phyloP scores from a whole-genome alignment of 352 stramenopile species.

The Phytophthora fragariaefolia region DNA sequence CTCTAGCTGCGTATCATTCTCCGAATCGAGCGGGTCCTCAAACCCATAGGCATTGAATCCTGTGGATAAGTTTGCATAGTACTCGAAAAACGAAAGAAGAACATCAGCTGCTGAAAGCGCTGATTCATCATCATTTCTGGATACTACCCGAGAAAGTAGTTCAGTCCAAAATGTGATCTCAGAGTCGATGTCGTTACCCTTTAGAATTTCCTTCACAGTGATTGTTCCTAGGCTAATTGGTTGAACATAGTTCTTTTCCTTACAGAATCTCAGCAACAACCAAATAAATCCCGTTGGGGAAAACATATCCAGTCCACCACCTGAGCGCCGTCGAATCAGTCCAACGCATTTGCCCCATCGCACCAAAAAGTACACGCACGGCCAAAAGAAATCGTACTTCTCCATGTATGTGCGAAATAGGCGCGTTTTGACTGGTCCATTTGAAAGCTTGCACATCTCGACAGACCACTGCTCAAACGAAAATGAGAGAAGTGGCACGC shows the following conservation, averaged over 20 bases:
- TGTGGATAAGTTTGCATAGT: constrained; percentile 67
- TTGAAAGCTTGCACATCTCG: constrained; percentile 63
- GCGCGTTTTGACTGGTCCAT: constrained; percentile 73
- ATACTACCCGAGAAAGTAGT: constrained; percentile 51
- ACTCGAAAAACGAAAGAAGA: constrained; percentile 61
- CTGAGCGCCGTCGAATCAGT: constrained; percentile 62
- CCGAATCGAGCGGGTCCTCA: constrained; percentile 58
- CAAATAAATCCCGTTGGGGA: constrained; percentile 74
- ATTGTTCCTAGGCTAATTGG: constrained; percentile 46
- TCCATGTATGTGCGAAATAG: constrained; percentile 76
- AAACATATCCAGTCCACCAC: constrained; percentile 63
- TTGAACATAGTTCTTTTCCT: constrained; percentile 52
- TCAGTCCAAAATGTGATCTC: constrained; percentile 73
- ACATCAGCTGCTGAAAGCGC: constrained; percentile 55
- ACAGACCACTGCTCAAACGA: constrained; percentile 70
- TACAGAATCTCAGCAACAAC: constrained; percentile 77
- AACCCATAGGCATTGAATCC: constrained; percentile 57
- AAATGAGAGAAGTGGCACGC: constrained; percentile 71
- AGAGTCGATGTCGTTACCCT: constrained; percentile 55
- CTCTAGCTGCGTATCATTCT: constrained; percentile 73
- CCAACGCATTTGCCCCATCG: constrained; percentile 77
- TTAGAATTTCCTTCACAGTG: constrained; percentile 39
- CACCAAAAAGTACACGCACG: constrained; percentile 73
- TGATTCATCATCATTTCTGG: constrained; percentile 36
- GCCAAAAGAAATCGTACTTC: constrained; percentile 78